phyloP scores from a whole-genome alignment of 1,139 yeast species.

The Hyphopichia wangnamkhiaoensis region DNA sequence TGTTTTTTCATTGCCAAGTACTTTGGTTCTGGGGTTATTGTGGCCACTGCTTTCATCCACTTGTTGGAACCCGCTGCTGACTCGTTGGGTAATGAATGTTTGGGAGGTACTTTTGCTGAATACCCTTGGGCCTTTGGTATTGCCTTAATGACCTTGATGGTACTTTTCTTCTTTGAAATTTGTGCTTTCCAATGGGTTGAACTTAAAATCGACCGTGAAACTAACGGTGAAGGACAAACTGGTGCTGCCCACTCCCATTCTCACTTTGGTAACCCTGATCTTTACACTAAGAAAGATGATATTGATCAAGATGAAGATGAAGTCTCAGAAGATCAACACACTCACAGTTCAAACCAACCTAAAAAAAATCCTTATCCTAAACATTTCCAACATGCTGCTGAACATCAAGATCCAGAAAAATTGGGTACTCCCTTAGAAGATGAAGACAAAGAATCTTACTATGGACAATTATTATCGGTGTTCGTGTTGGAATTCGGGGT shows the following conservation, averaged over 20 bases:
- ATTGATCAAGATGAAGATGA: constrained; percentile 15
- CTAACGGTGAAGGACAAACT: constrained; percentile 7
- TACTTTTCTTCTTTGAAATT: constrained; percentile 56
- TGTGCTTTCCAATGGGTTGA: constrained; percentile 55
- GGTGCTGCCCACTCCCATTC: constrained; percentile 43
- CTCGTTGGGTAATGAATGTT: constrained; percentile 50
- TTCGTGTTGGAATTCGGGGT: constrained; percentile 78
- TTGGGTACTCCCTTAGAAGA: constrained; percentile 42
- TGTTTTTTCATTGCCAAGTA: constrained; percentile 73
- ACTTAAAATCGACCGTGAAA: constrained; percentile 25
- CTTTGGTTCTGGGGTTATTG: constrained; percentile 91
- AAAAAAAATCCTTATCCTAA: constrained; percentile 33
- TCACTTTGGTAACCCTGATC: constrained; percentile 48
- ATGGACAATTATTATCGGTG: constrained; percentile 48
- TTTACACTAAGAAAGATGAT: constrained; percentile 27
- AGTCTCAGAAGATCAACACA: constrained; percentile 14
- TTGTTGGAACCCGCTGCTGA: constrained; percentile 77
- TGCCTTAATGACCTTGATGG: constrained; percentile 54
- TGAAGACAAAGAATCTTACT: constrained; percentile 38
- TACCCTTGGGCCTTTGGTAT: constrained; percentile 70
- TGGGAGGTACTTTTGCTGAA: constrained; percentile 53
- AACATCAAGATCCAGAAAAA: constrained; percentile 57
- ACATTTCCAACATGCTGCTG: constrained; percentile 50
- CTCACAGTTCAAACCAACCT: constrained; percentile 15
- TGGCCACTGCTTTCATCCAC: constrained; percentile 88